A percentile compares a stretch with the other conserved stretches of the same genome.
Conservation (phyloP, 441 rosid species). For the Populus hybrid region DNA sequence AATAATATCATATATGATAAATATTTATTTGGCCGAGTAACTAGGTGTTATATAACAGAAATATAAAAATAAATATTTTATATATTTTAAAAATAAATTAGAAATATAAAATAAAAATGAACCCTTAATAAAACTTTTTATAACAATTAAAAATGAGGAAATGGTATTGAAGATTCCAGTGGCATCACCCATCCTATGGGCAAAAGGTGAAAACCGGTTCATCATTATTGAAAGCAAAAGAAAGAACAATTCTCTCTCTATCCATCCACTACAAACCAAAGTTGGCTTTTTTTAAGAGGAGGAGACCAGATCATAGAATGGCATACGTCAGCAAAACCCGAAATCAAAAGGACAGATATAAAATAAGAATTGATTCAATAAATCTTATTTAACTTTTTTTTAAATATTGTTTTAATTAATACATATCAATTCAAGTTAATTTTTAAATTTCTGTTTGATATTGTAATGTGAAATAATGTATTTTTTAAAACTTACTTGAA, state of each 20-base stretch:
- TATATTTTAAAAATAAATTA: no score
- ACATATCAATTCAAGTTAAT: not conserved
- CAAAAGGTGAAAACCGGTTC: not conserved
- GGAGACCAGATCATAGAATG: not conserved
- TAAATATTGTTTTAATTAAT: no score
- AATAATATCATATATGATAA: no score
- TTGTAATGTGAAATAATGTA: not conserved
- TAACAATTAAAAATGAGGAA: not conserved
- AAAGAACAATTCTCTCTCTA: not conserved
- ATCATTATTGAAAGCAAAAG: not conserved
- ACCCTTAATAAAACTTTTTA: not conserved
- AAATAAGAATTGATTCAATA: no score
- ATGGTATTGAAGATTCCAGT: not conserved
- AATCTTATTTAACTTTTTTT: no score
- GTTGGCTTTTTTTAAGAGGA: not conserved
- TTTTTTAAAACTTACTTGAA: no score
- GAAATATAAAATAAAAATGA: not conserved
- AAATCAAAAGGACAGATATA: not conserved
- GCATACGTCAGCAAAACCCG: not conserved
- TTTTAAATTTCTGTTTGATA: no score
- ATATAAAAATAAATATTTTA: no score
- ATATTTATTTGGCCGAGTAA: not conserved
- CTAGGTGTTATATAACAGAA: not conserved
- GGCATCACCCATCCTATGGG: not conserved
- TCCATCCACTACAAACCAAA: not conserved